Evolutionary conservation across 2,329 filamentous ascomycete genomes (phyloP).

Genomic region (Sclerotinia subarctica): DNA sequence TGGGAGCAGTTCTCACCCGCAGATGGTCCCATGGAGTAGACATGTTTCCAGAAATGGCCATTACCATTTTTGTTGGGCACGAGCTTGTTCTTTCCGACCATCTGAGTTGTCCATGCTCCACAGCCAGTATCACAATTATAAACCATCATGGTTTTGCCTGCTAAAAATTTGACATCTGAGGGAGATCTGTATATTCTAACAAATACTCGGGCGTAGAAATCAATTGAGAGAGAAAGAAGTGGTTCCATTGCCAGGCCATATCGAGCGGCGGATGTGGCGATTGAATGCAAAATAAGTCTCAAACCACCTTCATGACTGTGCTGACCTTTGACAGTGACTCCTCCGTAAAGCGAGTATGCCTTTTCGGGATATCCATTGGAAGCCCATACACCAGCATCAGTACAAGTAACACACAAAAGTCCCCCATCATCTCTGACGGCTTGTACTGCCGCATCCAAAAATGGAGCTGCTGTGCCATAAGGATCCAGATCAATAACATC

Average conservation of each 20-base stretch:
- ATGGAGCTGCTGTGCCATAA: slow-evolving; percentile 89
- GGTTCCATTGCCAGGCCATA: slow-evolving; percentile 90
- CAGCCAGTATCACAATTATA: slow-evolving; percentile 91
- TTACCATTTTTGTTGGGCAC: slow-evolving; percentile 67
- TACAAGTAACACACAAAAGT: slow-evolving; percentile 91
- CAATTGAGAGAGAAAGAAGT: slow-evolving; percentile 86
- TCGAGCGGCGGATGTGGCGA: slow-evolving; percentile 75
- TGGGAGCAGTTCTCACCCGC: slow-evolving; percentile 69
- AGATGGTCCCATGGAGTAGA: slow-evolving; percentile 67
- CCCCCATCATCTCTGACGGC: slow-evolving; percentile 80
- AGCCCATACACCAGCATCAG: slow-evolving; percentile 91
- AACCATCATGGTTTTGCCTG: slow-evolving; percentile 87
- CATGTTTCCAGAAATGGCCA: slow-evolving; percentile 73
- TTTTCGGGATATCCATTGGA: slow-evolving; percentile 95
- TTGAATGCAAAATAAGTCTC: slow-evolving; percentile 77
- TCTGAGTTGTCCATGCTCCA: slow-evolving; percentile 85
- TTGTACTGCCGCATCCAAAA: slow-evolving; percentile 88
- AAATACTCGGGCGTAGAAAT: slow-evolving; percentile 91
- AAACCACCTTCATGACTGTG: slow-evolving; percentile 88
- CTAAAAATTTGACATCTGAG: slow-evolving; percentile 82
- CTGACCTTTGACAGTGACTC: slow-evolving; percentile 77
- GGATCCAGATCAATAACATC: slow-evolving; percentile 96
- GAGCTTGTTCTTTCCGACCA: slow-evolving; percentile 66
- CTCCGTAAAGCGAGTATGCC: slow-evolving; percentile 89
- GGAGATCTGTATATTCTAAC: slow-evolving; percentile 77